A percentile compares a stretch with the other conserved stretches of the same genome.
These are phyloP conservation scores for Geotrichum klebahnii DNA, from an alignment of 1,139 yeast genomes.

Conservation along the genomic window DNA sequence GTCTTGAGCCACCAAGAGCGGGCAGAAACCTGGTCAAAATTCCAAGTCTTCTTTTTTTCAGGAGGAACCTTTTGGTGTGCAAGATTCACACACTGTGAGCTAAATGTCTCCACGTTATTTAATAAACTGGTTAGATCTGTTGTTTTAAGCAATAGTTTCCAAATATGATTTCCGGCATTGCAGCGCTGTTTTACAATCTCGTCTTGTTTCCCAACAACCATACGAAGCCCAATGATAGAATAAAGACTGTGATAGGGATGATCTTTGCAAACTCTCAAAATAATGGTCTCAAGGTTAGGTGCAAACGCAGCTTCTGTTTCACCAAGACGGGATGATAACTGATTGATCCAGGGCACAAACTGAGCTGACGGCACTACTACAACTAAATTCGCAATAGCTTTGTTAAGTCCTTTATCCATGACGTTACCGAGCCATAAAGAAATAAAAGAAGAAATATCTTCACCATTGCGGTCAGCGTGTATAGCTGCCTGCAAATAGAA, in stretches of 20 bases:
- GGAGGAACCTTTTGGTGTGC: constrained; percentile 38
- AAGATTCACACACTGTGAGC: constrained; percentile 49
- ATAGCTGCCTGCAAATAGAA: constrained; percentile 57
- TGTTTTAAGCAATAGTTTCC: constrained; percentile 18
- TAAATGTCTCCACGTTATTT: constrained; percentile 47
- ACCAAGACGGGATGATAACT: constrained; percentile 68
- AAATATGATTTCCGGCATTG: constrained; percentile 27
- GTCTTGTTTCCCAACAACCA: constrained; percentile 26
- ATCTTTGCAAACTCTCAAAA: constrained; percentile 49
- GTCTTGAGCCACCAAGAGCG: constrained; percentile 51
- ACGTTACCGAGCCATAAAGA: constrained; percentile 79
- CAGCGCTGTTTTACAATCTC: constrained; percentile 21
- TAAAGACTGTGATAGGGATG: constrained; percentile 81
- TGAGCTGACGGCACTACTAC: constrained; percentile 55
- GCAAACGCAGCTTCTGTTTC: constrained; percentile 47
- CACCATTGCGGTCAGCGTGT: constrained; percentile 47
- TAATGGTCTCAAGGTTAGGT: constrained; percentile 46
- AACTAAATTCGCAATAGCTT: constrained; percentile 28
- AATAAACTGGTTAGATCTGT: constrained; percentile 32
- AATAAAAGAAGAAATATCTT: constrained; percentile 70
- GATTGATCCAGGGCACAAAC: constrained; percentile 78
- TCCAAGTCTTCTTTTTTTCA: constrained; percentile 9
- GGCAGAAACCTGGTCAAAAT: constrained; percentile 9
- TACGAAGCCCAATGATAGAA: constrained; percentile 45
- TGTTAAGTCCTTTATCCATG: constrained; percentile 41